Base-by-base conservation (phyloP, 768 basidiomycete genomes). In the Polyporus arcularius region DNA sequence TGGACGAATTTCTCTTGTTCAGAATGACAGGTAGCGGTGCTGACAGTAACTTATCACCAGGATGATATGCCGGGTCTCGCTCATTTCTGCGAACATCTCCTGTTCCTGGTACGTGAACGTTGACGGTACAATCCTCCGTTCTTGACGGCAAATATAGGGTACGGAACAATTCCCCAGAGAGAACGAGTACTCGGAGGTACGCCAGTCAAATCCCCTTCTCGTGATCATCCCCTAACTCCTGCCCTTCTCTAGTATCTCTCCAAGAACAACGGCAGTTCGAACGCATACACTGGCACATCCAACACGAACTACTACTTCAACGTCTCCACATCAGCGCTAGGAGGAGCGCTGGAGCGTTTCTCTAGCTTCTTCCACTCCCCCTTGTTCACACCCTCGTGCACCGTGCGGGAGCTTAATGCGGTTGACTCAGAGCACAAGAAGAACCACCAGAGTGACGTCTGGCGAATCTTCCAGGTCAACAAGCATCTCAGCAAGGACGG, bases 361-460 rank as follows among this genome's bases (percentile, higher is more conserved):
- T 75, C 93, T 28, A 84, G 81, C 0, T 98, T 99, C 78, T 98
- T 99, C 75, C 91, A 91, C 64, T 89, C 86, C n/a, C 96, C 96
- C 0, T 81, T 96, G 43, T 98, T 99, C 70, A 73, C 86, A 1
- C 85, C 90, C 0, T 91, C 89, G 4, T 92, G 94, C 70, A 95
- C 94, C 0, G 80, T 85, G 30, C 85, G 94, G 35, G 96, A 99
- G 76, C 80, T 97, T 63, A 94, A 94, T 66, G 96, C 97, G 1
- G 96, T 99, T 43, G 90, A 99, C 72, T 96, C 94, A 0, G 97
- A 99, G 72, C 89, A 98, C 80, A 93, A 94, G 78, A 96, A 97
- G 78, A 99, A 98, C 71, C 85, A 91, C 49, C 96, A 96, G 71
- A 77, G 81, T 2, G 94, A 98, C 70, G 78, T 88, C 69, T 96